Base-by-base conservation (phyloP, 1,284 basidiomycete species). In the Malassezia yamatoensis region DNA sequence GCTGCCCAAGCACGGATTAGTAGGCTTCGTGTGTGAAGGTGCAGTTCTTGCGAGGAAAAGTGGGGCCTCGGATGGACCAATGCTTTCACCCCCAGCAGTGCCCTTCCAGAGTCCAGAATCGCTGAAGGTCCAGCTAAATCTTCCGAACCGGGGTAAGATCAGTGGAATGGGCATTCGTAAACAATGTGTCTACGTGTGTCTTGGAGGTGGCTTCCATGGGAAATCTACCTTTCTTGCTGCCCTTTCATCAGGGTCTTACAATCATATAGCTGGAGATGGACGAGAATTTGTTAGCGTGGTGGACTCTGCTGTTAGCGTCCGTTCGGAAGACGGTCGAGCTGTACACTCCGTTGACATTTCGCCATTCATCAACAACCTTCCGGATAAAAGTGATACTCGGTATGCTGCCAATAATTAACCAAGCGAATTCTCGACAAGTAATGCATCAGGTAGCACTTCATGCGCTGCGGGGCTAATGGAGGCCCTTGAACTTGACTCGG, bases 391-490 rank as follows among this genome's bases (percentile, higher is more conserved):
- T 18, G 40, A 56, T n/a, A 60, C 59, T 13, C 29, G 43, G 43
- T 45, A 20, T 18, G 43, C 18, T 16, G 21, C 43, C 13, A 11
- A 24, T 45, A 18, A 45, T 34, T 32, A 29, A 29, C 12, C 13
- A 24, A 20, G 33, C 12, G 16, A 15, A 9, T 61, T 58, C 35
- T 15, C 33, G 36, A 61, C 59, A 10, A 48, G 47, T 9, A 55
- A 61, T 44, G 59, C 59, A n/a, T 58, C 55, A 5, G 59, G 59
- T 0, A 54, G 51, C 20, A 61, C 59, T 12, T 61, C 59, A 8
- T 61, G 59, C 36, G 51, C 59, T 13, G 54, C 59, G 2, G 35
- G 39, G n/a, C 24, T 58, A 0, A 53, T 61, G 49, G 59, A 61
- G 34, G 40, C 59, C 10, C 40, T 58, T 15, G 59, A 61, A 49